Conservation (phyloP, 805 yeast genomes). For the Lipomyces starkeyi region DNA sequence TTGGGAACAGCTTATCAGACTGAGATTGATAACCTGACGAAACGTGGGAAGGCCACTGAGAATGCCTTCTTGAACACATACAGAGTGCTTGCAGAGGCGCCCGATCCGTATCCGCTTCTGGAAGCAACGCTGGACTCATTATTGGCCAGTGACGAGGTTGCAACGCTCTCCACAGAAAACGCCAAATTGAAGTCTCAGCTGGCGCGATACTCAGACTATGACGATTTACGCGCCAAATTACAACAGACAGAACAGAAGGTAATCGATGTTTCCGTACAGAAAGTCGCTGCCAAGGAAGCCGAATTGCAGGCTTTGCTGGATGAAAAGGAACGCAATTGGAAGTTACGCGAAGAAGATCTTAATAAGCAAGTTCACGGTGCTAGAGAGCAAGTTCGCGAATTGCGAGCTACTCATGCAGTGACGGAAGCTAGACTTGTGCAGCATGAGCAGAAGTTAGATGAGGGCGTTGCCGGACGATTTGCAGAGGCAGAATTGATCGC, state of each 20-base stretch:
- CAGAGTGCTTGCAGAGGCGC: conserved; percentile 81
- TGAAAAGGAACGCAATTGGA: conserved; percentile 77
- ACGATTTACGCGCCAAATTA: conserved; percentile 68
- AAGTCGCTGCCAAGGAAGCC: conserved; percentile 71
- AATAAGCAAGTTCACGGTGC: conserved; percentile 58
- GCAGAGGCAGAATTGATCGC: conserved; percentile 66
- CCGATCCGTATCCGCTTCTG: conserved; percentile 86
- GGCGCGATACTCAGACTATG: conserved; percentile 75
- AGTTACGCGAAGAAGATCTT: conserved; percentile 58
- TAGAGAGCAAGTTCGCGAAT: conserved; percentile 64
- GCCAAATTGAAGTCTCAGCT: conserved; percentile 56
- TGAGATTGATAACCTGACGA: conserved; percentile 83
- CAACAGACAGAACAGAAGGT: conserved; percentile 64
- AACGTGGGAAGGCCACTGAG: conserved; percentile 77
- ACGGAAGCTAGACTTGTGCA: conserved; percentile 59
- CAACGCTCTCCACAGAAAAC: conserved; percentile 58
- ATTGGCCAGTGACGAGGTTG: conserved; percentile 59
- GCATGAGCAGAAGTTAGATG: conserved; percentile 34
- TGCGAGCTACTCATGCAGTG: conserved; percentile 68
- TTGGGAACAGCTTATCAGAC: conserved; percentile 65
- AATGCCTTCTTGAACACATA: conserved; percentile 74
- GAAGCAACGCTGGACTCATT: conserved; percentile 72
- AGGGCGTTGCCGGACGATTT: conserved; percentile 40
- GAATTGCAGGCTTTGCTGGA: conserved; percentile 71
- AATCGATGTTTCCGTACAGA: conserved; percentile 59